Conservation (phyloP, 208 protist genomes). For the Tritrichomonas foetus region DNA sequence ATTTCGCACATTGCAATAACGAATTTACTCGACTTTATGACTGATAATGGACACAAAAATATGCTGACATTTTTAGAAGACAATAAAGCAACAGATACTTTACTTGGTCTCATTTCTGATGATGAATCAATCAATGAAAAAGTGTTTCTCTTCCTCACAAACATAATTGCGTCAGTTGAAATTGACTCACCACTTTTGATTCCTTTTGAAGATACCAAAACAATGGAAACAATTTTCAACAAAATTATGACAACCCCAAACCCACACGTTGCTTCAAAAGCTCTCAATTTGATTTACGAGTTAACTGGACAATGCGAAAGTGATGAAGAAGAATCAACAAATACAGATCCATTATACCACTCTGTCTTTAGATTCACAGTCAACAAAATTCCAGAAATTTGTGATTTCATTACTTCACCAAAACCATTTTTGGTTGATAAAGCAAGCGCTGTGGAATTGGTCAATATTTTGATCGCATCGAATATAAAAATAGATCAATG, state of each 20-base stretch:
- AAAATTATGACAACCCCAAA: neutral
- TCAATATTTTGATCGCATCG: neutral
- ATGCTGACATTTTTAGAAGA: no score
- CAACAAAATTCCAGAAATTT: neutral
- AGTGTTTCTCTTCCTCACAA: neutral
- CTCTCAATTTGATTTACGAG: neutral
- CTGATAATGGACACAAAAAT: no score
- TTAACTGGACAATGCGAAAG: neutral
- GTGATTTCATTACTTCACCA: neutral
- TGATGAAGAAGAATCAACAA: no score
- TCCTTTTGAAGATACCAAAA: neutral
- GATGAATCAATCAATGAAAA: neutral
- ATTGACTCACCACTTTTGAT: neutral
- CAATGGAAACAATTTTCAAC: neutral
- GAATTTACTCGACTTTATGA: no score
- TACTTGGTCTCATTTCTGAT: no score
- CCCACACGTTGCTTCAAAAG: neutral
- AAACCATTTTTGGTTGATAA: neutral
- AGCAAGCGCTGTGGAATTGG: neutral
- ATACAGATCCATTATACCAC: no score
- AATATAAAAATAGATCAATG: neutral
- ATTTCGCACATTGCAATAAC: no score
- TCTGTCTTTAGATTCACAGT: neutral
- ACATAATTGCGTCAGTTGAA: neutral
- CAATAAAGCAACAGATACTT: no score